These are phyloP conservation scores for Nematocida displodere DNA, from an alignment of 371 early-diverging fungal genomes.

Conservation along the genomic window DNA sequence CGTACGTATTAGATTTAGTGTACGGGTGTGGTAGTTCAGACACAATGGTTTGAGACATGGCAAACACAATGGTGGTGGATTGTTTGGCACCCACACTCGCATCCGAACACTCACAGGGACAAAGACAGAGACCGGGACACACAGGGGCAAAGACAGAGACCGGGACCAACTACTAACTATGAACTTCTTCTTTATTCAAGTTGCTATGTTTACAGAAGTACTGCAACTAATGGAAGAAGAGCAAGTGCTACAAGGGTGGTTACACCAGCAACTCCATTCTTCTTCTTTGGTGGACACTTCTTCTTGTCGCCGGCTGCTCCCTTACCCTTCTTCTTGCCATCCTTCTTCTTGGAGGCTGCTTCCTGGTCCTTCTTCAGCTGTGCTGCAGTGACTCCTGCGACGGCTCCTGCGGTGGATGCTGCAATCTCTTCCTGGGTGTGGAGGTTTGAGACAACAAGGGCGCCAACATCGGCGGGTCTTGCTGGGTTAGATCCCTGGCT, in stretches of 20 bases:
- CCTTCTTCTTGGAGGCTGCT: not conserved
- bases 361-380: conserved; percentile 51
- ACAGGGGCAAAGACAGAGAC: too few species aligned
- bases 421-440: not conserved
- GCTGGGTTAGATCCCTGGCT: not conserved
- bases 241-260: conserved; percentile 29
- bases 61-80: too few species aligned
- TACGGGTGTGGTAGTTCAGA: too few species aligned
- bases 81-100: too few species aligned
- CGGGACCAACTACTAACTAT: not conserved
- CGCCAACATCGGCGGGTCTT: not conserved
- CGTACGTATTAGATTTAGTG: too few species aligned
- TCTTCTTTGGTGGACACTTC: conserved; percentile 27
- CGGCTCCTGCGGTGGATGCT: not conserved
- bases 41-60: too few species aligned
- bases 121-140: too few species aligned
- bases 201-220: conserved; percentile 38
- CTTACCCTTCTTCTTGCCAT: conserved; percentile 21
- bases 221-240: conserved; percentile 46
- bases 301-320: not conserved
- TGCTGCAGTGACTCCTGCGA: conserved; percentile 20
- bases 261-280: conserved; percentile 51
- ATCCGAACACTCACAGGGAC: too few species aligned
- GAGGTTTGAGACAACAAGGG: not conserved
- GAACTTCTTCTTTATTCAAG: conserved; percentile 27